phyloP scores from a whole-genome alignment of 768 basidiomycete genomes.

The Panaeolus cyanescens region DNA sequence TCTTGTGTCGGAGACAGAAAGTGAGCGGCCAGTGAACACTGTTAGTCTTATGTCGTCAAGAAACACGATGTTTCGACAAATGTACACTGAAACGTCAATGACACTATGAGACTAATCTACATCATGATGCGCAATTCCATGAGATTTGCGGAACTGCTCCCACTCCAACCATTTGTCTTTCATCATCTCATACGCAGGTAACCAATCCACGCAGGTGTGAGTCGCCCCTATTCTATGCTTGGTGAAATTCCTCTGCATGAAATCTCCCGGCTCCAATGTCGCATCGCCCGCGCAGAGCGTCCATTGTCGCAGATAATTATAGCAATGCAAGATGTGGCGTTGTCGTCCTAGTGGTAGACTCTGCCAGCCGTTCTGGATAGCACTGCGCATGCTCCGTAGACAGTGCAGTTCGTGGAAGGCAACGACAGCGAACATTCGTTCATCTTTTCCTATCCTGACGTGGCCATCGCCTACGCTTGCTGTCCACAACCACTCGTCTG shows the following conservation, averaged over 20 bases:
- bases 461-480: conserved; percentile 27
- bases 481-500: conserved; percentile 31
- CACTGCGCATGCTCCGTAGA: conserved; percentile 30
- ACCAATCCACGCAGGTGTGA: conserved; percentile 45
- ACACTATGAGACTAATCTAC: background rate
- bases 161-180: background rate
- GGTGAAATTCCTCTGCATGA: conserved; percentile 34
- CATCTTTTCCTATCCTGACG: conserved; percentile 25
- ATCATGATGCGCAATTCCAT: background rate
- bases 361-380: conserved; percentile 26
- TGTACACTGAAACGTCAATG: no score
- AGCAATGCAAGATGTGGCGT: conserved; percentile 42
- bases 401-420: conserved; percentile 56
- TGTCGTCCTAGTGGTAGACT: conserved; percentile 18
- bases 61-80: no score
- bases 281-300: conserved; percentile 47
- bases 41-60: no score
- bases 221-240: conserved; percentile 35
- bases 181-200: background rate
- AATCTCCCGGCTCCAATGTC: conserved; percentile 48
- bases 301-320: conserved; percentile 49
- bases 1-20: no score
- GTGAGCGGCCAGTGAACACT: no score
- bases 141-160: background rate
- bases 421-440: conserved; percentile 33